Evolutionary conservation across 1,284 basidiomycete genomes (phyloP), one percentile per base, ranked within the genome.

Genomic region (Coniophora puteana): DNA sequence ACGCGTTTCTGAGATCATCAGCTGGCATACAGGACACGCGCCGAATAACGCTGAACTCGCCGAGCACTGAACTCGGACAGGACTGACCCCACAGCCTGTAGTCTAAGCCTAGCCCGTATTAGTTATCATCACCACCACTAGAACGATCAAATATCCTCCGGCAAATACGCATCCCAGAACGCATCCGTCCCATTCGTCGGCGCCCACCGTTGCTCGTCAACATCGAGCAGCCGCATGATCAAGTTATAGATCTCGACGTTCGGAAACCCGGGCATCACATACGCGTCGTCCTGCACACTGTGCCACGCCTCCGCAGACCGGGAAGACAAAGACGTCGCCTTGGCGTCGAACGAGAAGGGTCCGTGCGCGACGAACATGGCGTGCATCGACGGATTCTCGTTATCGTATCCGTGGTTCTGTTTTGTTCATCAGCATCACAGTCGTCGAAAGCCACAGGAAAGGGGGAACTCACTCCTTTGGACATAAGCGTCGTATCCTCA

Each of bases 311-410:
- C 58, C 55, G 64, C 58, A 35, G 58, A 50, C 4, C 67, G 50
- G 22, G 51, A 53, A 26, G 59, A 61, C 18, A 46, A 37, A 23
- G 47, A 41, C 16, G 74, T 58, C 2, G 69, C 65, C 58, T 89
- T 91, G 41, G 80, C 72, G 38, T 75, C 71, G 4, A 74, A 61
- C 10, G 86, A 81, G 56, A 92, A 92, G 0, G 92, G 91, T 1
- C 92, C 92, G 54, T 89, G 85, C 3, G 89, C 89, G 46, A 94
- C 83, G 61, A 95, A 94, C 60, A 91, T 84, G 0, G 91, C 91
- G 41, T 83, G 80, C 93, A 95, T 95, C 4, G 85, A 72, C 8
- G 68, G 55, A 28, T 82, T 75, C 12, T 72, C 60, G 50, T 92
- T 92, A 57, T 93, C 90, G 56, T 91, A 92, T 8, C 87, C 89